A percentile compares a stretch with the other conserved stretches of the same genome.
These are phyloP conservation scores for Blastobotrys capitulatus DNA, from an alignment of 1,139 yeast genomes.

Conservation along the genomic window DNA sequence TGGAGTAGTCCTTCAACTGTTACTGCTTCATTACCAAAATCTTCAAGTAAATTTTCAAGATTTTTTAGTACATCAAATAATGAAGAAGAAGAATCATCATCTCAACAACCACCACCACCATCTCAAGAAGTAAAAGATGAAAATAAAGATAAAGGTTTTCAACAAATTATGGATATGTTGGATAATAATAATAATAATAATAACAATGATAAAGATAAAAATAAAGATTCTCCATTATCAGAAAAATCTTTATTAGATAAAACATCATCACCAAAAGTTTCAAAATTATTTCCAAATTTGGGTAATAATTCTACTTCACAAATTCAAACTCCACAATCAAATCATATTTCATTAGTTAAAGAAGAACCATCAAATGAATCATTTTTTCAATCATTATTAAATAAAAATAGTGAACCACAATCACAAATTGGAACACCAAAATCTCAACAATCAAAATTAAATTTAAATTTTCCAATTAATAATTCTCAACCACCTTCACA, in stretches of 20 bases:
- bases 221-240: neutral
- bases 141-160: constrained; percentile 28
- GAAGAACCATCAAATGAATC: constrained; percentile 22
- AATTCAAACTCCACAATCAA: constrained; percentile 7
- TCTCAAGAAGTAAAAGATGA: neutral
- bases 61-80: constrained; percentile 19
- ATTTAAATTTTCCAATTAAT: no score
- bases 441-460: neutral
- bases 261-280: neutral
- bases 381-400: constrained; percentile 28
- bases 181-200: constrained; percentile 13
- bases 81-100: neutral
- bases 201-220: no score
- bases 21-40: constrained; percentile 5
- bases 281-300: neutral
- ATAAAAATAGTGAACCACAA: constrained; percentile 16
- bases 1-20: constrained; percentile 15
- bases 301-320: neutral
- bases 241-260: neutral
- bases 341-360: neutral
- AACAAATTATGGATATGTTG: constrained; percentile 33
- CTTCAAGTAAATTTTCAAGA: constrained; percentile 25
- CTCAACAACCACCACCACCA: neutral
- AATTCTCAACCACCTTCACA: no score
- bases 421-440: neutral